These are phyloP conservation scores for Polychaeton citri DNA, from an alignment of 2,329 filamentous ascomycete genomes.

Conservation along the genomic window DNA sequence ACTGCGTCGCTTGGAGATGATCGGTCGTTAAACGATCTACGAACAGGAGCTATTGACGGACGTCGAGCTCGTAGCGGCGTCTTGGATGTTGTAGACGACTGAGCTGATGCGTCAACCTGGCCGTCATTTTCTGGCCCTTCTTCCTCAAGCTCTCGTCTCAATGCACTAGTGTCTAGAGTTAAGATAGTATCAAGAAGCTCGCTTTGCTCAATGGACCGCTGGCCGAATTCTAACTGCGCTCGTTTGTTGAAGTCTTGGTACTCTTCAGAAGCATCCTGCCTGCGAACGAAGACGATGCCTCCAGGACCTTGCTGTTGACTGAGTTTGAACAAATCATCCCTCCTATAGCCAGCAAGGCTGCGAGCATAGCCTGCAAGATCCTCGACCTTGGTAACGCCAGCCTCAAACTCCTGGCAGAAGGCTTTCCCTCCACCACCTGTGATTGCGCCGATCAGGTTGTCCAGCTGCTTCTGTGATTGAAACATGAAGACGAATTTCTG, in stretches of 20 bases:
- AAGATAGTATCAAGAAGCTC: slow-evolving; percentile 88
- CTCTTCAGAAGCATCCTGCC: slow-evolving; percentile 40
- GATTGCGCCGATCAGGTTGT: slow-evolving; percentile 61
- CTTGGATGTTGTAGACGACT: no score
- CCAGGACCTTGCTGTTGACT: slow-evolving; percentile 15
- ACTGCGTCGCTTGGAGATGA: no score
- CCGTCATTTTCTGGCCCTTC: no score
- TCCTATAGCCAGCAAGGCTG: slow-evolving; percentile 60
- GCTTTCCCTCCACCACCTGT: slow-evolving; percentile 74
- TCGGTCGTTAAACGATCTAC: no score
- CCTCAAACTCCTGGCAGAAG: slow-evolving; percentile 48
- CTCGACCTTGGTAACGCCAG: slow-evolving; percentile 45
- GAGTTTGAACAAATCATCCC: slow-evolving; percentile 20
- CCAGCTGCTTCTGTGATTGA: slow-evolving; percentile 60
- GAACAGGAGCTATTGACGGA: no score
- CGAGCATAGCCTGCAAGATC: slow-evolving; percentile 71
- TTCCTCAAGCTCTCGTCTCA: slow-evolving; percentile 51
- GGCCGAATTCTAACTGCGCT: slow-evolving; percentile 60
- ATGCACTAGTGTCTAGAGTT: slow-evolving; percentile 57
- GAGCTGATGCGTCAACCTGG: no score
- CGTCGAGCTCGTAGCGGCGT: no score
- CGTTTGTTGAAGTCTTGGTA: slow-evolving; percentile 9
- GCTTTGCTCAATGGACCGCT: slow-evolving; percentile 74
- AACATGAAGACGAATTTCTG: slow-evolving; percentile 83
- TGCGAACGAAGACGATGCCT: slow-evolving; percentile 68